Evolutionary conservation across 805 yeast species (phyloP).

Genomic region (Pichia kluyveri): DNA sequence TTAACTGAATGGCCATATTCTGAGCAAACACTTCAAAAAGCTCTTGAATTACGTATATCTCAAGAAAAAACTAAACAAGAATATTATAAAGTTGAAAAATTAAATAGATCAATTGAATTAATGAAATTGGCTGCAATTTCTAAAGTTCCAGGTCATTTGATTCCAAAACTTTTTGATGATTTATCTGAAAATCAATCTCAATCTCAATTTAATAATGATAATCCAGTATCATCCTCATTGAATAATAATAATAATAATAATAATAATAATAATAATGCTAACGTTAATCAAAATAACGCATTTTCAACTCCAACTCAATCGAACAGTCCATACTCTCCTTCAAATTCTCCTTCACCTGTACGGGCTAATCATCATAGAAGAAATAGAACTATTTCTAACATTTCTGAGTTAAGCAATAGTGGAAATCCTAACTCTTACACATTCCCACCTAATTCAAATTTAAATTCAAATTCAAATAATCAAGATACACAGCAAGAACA

Average conservation of each 20-base stretch:
- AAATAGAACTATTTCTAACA: constrained; percentile 10
- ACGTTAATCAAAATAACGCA: too few relatives aligned
- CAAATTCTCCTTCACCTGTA: constrained; percentile 9
- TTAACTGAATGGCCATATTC: constrained; percentile 45
- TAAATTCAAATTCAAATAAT: background rate
- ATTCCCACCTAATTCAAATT: background rate
- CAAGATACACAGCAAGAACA: background rate
- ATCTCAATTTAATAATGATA: constrained; percentile 1
- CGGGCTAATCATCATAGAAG: constrained; percentile 5
- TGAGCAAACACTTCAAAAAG: constrained; percentile 48
- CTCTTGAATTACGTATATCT: constrained; percentile 53
- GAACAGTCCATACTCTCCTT: constrained; percentile 2
- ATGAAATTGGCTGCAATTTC: constrained; percentile 50
- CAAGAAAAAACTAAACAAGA: constrained; percentile 83
- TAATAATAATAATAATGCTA: background rate
- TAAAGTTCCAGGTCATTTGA: constrained; percentile 54
- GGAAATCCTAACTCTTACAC: background rate
- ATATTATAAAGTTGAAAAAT: constrained; percentile 54
- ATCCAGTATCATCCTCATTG: background rate
- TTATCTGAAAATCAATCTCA: background rate
- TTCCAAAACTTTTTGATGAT: constrained; percentile 46
- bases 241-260: background rate
- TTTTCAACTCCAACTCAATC: background rate
- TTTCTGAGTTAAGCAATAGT: constrained; percentile 3
- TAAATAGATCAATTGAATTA: constrained; percentile 51